phyloP scores from a whole-genome alignment of 2,329 filamentous ascomycete species.

The Magnaporthiopsis incrustans region DNA sequence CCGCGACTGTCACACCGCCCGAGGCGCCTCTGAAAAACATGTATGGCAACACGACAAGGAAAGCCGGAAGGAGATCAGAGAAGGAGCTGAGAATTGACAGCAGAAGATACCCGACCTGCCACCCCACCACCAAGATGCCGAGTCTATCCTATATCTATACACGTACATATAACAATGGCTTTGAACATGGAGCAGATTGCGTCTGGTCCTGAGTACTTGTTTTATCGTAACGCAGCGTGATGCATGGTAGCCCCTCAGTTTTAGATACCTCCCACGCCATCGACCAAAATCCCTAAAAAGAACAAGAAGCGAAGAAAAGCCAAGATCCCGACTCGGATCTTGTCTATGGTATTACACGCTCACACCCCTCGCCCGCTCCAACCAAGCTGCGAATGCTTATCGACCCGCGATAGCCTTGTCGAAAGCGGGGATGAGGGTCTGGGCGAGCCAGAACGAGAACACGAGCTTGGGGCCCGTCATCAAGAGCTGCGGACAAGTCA shows the following conservation, averaged over 20 bases:
- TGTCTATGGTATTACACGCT: not conserved
- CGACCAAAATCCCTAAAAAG: not conserved
- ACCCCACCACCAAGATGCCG: not conserved
- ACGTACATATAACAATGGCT: not conserved
- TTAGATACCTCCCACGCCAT: not conserved
- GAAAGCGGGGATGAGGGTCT: conserved; percentile 94
- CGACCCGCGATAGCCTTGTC: conserved; percentile 37
- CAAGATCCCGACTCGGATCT: not conserved
- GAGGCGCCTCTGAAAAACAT: not conserved
- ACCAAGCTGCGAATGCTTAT: not conserved
- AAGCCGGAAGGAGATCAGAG: not conserved
- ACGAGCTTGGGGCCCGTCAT: conserved; percentile 99
- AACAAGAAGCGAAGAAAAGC: not conserved
- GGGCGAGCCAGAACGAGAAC: conserved; percentile 99
- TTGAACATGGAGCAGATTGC: not conserved
- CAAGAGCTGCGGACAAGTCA: conserved; percentile 50
- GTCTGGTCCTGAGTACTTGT: not conserved
- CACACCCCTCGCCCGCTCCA: not conserved
- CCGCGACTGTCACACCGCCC: not conserved
- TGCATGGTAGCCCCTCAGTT: not conserved
- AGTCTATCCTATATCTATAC: not conserved
- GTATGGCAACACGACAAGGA: not conserved
- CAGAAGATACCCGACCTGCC: not conserved
- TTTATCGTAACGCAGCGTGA: not conserved
- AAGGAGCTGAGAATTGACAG: not conserved